These are phyloP conservation scores for Candida manassasensis DNA, from an alignment of 805 yeast species.

Conservation along the genomic window DNA sequence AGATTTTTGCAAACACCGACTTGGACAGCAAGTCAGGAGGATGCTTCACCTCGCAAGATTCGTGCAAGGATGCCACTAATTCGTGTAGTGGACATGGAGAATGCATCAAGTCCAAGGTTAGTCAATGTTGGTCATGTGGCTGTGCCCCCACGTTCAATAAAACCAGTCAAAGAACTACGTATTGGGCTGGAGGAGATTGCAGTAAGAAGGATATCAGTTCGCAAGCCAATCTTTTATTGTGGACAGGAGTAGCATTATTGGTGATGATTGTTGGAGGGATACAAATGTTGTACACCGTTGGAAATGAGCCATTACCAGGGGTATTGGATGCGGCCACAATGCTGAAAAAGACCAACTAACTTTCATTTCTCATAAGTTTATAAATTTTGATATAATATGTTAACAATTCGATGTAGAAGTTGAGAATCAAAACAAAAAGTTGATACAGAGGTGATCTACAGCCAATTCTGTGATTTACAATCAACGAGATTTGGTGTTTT, in stretches of 20 bases:
- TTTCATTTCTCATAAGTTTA: too few species aligned
- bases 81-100: constrained; percentile 52
- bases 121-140: constrained; percentile 47
- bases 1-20: constrained; percentile 10
- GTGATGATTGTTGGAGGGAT: constrained; percentile 48
- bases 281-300: constrained; percentile 49
- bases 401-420: too few species aligned
- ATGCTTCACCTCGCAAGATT: constrained; percentile 40
- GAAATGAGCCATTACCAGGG: constrained; percentile 63
- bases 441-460: too few species aligned
- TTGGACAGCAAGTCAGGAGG: constrained; percentile 5
- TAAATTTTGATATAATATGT: too few species aligned
- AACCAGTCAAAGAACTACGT: constrained; percentile 41
- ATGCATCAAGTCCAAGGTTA: constrained; percentile 32
- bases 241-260: constrained; percentile 53
- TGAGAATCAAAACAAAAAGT: too few species aligned
- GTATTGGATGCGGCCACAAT: constrained; percentile 57
- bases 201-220: constrained; percentile 62
- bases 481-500: too few species aligned
- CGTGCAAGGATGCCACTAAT: constrained; percentile 43
- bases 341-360: constrained; percentile 28
- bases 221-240: constrained; percentile 63
- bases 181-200: constrained; percentile 59
- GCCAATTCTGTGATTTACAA: too few species aligned
- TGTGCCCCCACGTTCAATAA: constrained; percentile 44